A percentile compares a stretch with the other conserved stretches of the same genome.
Conservation (phyloP, 108 stramenopile genomes). For the Schizochytrium sp. region DNA sequence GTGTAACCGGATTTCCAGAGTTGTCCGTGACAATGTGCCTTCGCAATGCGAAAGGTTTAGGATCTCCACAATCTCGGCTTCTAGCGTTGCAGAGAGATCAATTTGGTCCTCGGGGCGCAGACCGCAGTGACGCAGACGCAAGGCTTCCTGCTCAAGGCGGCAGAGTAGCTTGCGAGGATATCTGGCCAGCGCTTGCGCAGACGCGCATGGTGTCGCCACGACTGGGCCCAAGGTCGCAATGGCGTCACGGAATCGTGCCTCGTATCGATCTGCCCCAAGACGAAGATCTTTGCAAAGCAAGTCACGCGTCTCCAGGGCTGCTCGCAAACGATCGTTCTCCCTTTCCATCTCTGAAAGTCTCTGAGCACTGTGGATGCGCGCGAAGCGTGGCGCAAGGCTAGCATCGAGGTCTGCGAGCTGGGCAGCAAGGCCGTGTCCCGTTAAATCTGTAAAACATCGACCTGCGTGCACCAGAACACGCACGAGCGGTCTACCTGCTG, state of each 20-base stretch:
- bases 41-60: no score
- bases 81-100: no score
- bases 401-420: not conserved
- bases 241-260: not conserved
- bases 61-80: no score
- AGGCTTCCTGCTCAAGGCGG: not conserved
- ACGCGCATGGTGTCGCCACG: not conserved
- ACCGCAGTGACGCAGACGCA: not conserved
- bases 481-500: not conserved
- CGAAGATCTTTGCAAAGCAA: not conserved
- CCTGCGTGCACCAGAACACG: not conserved
- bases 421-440: not conserved
- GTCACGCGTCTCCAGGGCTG: not conserved
- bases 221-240: not conserved
- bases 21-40: no score
- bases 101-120: not conserved
- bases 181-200: not conserved
- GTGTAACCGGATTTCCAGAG: no score
- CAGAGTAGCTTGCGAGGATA: not conserved
- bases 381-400: not conserved
- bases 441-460: not conserved
- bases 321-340: not conserved
- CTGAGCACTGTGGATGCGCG: not conserved
- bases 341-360: not conserved
- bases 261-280: not conserved